Evolutionary conservation across 192 early-diverging fungal species (phyloP), one percentile per base, ranked within the genome.

Genomic region (Chytriomyces sp.): DNA sequence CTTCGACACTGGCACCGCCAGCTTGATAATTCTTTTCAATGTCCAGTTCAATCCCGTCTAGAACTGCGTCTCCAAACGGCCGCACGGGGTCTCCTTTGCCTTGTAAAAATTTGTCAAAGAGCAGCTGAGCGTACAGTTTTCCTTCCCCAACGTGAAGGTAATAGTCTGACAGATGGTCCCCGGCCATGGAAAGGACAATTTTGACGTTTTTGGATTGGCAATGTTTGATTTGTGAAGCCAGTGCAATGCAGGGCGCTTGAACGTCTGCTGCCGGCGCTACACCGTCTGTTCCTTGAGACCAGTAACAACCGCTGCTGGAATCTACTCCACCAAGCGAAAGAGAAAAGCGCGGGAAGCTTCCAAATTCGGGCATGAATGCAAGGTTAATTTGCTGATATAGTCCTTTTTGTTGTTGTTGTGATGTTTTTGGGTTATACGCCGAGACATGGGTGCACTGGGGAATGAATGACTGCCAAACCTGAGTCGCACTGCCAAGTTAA

Each of bases 381-480:
- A 75, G 23, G 20, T 75, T 75, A 26, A 75, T 64, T 7, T 23
- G 20, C 64, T 75, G 73, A 45, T 75, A 75, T n/a, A 45, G 26
- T 3, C 63, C 73, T 26, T 10, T 35, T 35, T 35, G 35, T 35
- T 35, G 35, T 35, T 35, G 35, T 1, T 35, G 35, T 35, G 35
- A 35, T 35, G 35, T 1, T 35, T 35, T 35, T 35, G 35, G 35
- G 35, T 35, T 35, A 35, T 35, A 35, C 35, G 4, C 35, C 35
- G 35, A 35, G 35, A 35, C 35, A 35, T 35, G 35, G 35, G 35
- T 3, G 35, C 35, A 35, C 35, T 35, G 35, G 35, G 35, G 35
- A 35, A 35, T 35, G 35, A 35, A 35, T 35, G 35, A 35, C 35
- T 35, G 35, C 4, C 35, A 35, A 35, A 35, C 35, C 35, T 1